Conservation (phyloP, 2,329 filamentous ascomycete genomes). For the Xylariaceae sp. region DNA sequence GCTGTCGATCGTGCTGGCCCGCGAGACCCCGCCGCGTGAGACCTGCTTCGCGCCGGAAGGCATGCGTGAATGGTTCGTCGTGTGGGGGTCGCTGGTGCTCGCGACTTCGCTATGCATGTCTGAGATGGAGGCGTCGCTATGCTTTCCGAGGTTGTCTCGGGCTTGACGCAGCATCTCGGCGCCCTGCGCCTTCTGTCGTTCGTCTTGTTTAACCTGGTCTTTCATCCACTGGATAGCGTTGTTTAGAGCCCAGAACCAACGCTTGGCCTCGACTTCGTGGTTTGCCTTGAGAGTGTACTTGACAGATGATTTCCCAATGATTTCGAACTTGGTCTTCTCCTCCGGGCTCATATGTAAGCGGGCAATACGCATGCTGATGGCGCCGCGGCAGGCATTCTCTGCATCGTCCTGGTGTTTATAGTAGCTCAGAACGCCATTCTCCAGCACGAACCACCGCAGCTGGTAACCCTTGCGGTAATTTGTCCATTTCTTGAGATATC, state of each 20-base stretch:
- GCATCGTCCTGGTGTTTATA: slow-evolving; percentile 99
- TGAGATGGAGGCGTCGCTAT: slow-evolving; percentile 41
- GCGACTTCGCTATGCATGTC: slow-evolving; percentile 47
- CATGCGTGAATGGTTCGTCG: slow-evolving; percentile 40
- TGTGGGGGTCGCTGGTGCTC: slow-evolving; percentile 45
- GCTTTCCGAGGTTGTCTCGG: slow-evolving; percentile 65
- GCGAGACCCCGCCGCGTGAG: slow-evolving; percentile 30
- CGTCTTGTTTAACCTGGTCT: slow-evolving; percentile 90
- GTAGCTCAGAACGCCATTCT: slow-evolving; percentile 95
- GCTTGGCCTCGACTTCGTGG: slow-evolving; percentile 94
- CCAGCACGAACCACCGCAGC: slow-evolving; percentile 92
- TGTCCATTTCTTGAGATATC: slow-evolving; percentile 98
- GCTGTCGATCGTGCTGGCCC: slow-evolving; percentile 44
- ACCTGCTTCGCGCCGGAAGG: slow-evolving; percentile 34
- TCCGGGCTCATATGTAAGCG: slow-evolving; percentile 92
- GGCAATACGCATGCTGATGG: slow-evolving; percentile 98
- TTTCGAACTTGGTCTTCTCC: slow-evolving; percentile 96
- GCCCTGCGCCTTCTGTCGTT: slow-evolving; percentile 66
- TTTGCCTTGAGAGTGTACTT: slow-evolving; percentile 98
- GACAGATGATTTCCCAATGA: slow-evolving; percentile 95
- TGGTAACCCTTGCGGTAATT: slow-evolving; percentile 98
- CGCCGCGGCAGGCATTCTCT: slow-evolving; percentile 89
- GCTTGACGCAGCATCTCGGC: slow-evolving; percentile 73
- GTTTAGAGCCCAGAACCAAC: slow-evolving; percentile 98
- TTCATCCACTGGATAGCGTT: slow-evolving; percentile 99